These are phyloP conservation scores for Hygrocybe punicea DNA, from an alignment of 768 basidiomycete genomes.

Conservation along the genomic window DNA sequence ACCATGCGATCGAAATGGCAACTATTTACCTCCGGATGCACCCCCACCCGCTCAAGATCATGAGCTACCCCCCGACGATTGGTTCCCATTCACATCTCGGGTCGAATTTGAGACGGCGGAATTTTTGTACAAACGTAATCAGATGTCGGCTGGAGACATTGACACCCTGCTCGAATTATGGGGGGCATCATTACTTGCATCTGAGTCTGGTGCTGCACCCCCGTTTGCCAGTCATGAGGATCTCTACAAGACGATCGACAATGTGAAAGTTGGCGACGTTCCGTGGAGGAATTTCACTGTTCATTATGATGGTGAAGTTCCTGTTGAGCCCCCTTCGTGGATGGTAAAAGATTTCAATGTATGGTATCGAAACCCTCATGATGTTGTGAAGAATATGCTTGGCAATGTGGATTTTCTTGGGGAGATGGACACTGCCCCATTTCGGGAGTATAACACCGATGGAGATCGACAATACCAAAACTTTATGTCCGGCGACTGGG, in stretches of 20 bases:
- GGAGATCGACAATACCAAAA: constrained; percentile 28
- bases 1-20: not conserved
- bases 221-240: constrained; percentile 22
- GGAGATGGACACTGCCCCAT: constrained; percentile 33
- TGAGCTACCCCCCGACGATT: not conserved
- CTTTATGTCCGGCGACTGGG: constrained; percentile 41
- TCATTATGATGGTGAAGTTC: constrained; percentile 16
- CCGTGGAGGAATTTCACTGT: constrained; percentile 26
- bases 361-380: constrained; percentile 31
- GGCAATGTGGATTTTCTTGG: constrained; percentile 34
- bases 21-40: not conserved
- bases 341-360: constrained; percentile 27
- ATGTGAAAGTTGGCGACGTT: constrained; percentile 19
- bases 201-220: constrained; percentile 5
- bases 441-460: constrained; percentile 21
- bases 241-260: constrained; percentile 24
- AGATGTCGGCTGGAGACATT: constrained; percentile 1
- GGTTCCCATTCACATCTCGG: not conserved
- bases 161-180: not conserved
- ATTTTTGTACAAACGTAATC: not conserved
- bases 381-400: constrained; percentile 29
- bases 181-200: constrained; percentile 1
- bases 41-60: not conserved
- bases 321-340: constrained; percentile 30
- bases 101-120: constrained; percentile 1